Percentiles rank a stretch among this genome's conserved stretches.
Conservation (phyloP, 805 yeast species). For the Candida coquimbonensis region DNA sequence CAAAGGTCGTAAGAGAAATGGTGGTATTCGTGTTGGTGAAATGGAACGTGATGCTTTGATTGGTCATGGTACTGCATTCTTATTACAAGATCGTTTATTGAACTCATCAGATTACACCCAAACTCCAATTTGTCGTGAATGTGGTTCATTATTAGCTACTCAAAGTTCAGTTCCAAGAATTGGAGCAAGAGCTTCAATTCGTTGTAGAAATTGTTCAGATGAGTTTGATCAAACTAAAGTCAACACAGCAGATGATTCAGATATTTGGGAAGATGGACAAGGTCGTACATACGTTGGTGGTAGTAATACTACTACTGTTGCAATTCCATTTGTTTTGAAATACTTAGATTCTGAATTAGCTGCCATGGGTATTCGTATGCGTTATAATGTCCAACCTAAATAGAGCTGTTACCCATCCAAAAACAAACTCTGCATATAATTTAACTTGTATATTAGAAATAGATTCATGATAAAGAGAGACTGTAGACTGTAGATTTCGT, state of each 20-base stretch:
- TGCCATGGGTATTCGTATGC: slow-evolving; percentile 96
- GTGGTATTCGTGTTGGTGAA: slow-evolving; percentile 99
- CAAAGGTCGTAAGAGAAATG: slow-evolving; percentile 96
- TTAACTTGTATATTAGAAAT: slow-evolving; percentile 2
- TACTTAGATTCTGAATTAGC: slow-evolving; percentile 91
- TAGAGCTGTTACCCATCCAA: slow-evolving; percentile 1
- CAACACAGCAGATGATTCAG: slow-evolving; percentile 53
- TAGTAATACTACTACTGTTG: slow-evolving; percentile 87
- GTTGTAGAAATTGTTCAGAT: slow-evolving; percentile 89
- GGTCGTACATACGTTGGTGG: slow-evolving; percentile 92
- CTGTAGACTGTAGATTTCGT: too few relatives aligned
- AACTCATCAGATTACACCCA: slow-evolving; percentile 96
- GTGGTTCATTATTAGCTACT: slow-evolving; percentile 89
- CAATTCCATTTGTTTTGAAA: slow-evolving; percentile 93
- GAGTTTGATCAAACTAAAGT: slow-evolving; percentile 47
- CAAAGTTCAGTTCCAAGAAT: slow-evolving; percentile 88
- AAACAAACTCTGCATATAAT: slow-evolving; percentile 1
- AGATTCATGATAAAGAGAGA: background rate
- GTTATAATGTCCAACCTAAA: slow-evolving; percentile 73
- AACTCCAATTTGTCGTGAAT: slow-evolving; percentile 79
- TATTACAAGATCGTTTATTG: slow-evolving; percentile 88
- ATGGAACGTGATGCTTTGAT: slow-evolving; percentile 99
- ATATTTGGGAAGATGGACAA: slow-evolving; percentile 95
- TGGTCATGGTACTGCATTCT: slow-evolving; percentile 96
- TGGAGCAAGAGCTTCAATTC: slow-evolving; percentile 67